phyloP scores from a whole-genome alignment of 2,329 filamentous ascomycete species.

The Diplocarpon mali region DNA sequence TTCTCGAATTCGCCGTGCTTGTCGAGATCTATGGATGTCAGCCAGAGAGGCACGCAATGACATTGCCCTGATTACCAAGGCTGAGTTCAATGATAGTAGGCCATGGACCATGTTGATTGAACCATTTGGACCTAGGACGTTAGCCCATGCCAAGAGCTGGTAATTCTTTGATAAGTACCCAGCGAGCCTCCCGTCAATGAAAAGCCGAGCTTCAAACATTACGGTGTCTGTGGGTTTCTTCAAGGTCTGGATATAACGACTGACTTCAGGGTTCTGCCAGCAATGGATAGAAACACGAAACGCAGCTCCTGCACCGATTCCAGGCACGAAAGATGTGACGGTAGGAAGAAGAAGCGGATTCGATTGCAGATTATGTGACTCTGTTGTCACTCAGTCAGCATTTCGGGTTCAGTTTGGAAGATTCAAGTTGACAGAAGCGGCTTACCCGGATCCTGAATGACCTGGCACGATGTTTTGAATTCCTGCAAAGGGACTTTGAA shows the following conservation, averaged over 20 bases:
- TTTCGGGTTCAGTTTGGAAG: not conserved
- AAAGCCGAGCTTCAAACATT: conserved; percentile 54
- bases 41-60: not conserved
- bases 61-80: conserved; percentile 31
- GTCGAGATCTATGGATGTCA: conserved; percentile 19
- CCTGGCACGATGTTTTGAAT: conserved; percentile 69
- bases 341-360: conserved; percentile 39
- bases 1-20: conserved; percentile 41
- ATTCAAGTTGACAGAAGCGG: not conserved
- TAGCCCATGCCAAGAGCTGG: not conserved
- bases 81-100: conserved; percentile 34
- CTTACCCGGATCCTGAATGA: conserved; percentile 40
- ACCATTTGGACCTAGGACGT: conserved; percentile 33
- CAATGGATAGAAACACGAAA: conserved; percentile 68
- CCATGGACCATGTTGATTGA: conserved; percentile 39
- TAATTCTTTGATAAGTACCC: conserved; percentile 35
- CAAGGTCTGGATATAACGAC: conserved; percentile 43
- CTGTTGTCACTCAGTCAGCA: conserved; percentile 5
- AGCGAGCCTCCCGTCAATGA: conserved; percentile 54
- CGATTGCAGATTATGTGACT: conserved; percentile 13
- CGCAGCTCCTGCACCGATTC: conserved; percentile 41
- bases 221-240: conserved; percentile 43
- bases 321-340: conserved; percentile 62
- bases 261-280: conserved; percentile 53
- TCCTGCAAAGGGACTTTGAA: conserved; percentile 66